Evolutionary conservation across 495 filamentous ascomycete species (phyloP), one percentile per base, ranked within the genome.

Genomic region (Xylaria bambusicola): DNA sequence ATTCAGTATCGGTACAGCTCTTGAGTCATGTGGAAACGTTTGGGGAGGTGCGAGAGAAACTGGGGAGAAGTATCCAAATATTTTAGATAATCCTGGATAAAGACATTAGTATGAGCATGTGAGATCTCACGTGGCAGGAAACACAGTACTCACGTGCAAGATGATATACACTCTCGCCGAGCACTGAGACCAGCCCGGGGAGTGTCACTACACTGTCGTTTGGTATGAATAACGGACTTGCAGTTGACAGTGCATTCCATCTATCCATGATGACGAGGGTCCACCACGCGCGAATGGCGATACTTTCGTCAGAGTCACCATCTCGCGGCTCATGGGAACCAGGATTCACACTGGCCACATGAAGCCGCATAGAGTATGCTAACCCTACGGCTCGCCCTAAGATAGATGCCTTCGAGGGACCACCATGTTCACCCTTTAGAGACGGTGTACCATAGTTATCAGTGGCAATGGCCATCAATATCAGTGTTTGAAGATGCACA

Each of bases 241-340:
- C 84, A 1, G 83, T 87, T 64, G 84, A 86, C 40, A 87, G 79
- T 15, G 89, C 84, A 66, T 91, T 84, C 86, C 87, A 93, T 27
- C 89, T 83, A 55, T 90, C 86, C 57, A 96, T 73, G 64, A 89
- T 84, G 46, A 87, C 80, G 53, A 94, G 71, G 1, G 85, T 81
- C 73, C 88, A 90, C 88, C 90, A 96, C 47, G 83, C 83, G 36
- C 90, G 83, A 55, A 90, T 74, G 2, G 81, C 82, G 24, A 93
- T 78, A 27, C 86, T 86, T 50, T 88, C 84, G 52, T 89, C 86
- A 7, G 88, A 87, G 69, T 93, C 87, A 5, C 78, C 61, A 68
- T 92, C 88, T 52, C 73, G 58, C 20, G 77, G 73, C 15, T 55
- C 35, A 15, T 63, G 61, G 4, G 61, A 49, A 23, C 48, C 56